Conservation (phyloP, 1,139 yeast species). For the Scheffersomyces illinoinensis region DNA sequence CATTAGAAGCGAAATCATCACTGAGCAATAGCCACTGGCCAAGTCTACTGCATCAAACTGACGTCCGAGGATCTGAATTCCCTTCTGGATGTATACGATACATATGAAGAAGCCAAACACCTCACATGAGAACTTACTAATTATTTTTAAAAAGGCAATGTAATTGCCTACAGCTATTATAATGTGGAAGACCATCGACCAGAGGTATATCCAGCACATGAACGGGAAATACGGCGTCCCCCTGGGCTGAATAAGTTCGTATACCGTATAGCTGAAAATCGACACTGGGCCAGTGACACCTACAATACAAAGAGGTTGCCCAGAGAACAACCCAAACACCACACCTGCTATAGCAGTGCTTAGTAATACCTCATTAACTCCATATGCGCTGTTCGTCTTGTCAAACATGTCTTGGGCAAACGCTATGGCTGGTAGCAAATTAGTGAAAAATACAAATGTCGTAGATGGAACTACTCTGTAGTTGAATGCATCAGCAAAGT, state of each 20-base stretch:
- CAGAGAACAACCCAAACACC: constrained; percentile 79
- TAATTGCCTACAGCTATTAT: constrained; percentile 69
- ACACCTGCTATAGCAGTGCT: constrained; percentile 88
- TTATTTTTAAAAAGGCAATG: constrained; percentile 67
- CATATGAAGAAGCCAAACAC: constrained; percentile 92
- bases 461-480: constrained; percentile 90
- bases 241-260: constrained; percentile 66
- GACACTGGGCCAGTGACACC: constrained; percentile 97
- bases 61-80: constrained; percentile 72
- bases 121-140: constrained; percentile 85
- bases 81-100: constrained; percentile 87
- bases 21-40: constrained; percentile 73
- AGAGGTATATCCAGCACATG: constrained; percentile 93
- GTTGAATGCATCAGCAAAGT: constrained; percentile 80
- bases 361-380: constrained; percentile 85
- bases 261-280: constrained; percentile 89
- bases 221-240: constrained; percentile 82
- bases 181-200: constrained; percentile 87
- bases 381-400: constrained; percentile 81
- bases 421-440: constrained; percentile 89
- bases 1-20: constrained; percentile 72
- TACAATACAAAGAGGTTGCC: constrained; percentile 94
- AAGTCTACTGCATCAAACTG: constrained; percentile 56
- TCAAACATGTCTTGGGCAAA: constrained; percentile 98
- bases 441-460: constrained; percentile 81